Evolutionary conservation across 139 green algal genomes (phyloP).

Genomic region (Astrephomene gubernaculifera): DNA sequence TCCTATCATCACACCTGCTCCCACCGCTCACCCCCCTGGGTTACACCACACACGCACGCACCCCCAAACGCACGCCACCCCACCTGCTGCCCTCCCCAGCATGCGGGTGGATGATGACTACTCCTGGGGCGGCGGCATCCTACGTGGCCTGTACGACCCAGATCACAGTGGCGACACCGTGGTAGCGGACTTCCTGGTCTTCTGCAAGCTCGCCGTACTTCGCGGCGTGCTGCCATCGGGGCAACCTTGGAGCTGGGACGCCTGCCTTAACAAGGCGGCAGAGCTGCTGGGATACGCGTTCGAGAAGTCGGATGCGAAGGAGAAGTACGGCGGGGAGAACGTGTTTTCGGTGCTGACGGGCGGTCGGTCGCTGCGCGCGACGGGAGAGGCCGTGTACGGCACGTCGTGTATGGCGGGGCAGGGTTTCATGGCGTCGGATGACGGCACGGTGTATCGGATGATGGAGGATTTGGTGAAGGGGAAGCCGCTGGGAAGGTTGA

Average conservation of each 20-base stretch:
- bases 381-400: conserved; percentile 41
- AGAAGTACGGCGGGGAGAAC: conserved; percentile 63
- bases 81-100: background rate
- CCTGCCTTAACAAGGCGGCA: conserved; percentile 7
- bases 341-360: conserved; percentile 43
- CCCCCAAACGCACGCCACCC: background rate
- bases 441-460: background rate
- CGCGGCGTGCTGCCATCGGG: conserved; percentile 15
- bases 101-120: conserved; percentile 57
- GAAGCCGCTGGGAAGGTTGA: background rate
- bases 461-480: background rate
- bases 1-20: too few species aligned
- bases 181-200: conserved; percentile 48
- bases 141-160: conserved; percentile 53
- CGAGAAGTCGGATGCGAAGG: conserved; percentile 59
- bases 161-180: background rate
- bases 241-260: conserved; percentile 51
- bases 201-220: conserved; percentile 50
- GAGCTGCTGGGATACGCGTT: conserved; percentile 52
- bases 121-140: conserved; percentile 33
- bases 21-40: too few species aligned
- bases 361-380: conserved; percentile 53
- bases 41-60: too few species aligned
- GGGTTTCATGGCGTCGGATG: too few species aligned
- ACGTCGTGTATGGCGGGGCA: conserved; percentile 23